phyloP scores from a whole-genome alignment of 768 basidiomycete genomes.

The Termitomyces sp. region DNA sequence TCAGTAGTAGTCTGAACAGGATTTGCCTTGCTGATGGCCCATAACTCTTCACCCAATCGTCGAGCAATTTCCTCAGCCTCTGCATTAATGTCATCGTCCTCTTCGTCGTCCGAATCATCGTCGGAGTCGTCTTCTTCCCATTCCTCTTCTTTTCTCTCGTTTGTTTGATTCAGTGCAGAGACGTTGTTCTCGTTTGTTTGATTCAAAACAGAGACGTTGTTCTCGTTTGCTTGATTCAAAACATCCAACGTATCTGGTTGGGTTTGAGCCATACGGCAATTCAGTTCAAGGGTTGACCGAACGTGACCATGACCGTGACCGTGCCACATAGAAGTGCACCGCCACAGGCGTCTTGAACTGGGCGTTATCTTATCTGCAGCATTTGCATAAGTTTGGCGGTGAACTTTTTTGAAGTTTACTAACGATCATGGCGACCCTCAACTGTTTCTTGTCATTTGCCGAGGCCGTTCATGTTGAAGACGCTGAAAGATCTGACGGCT shows the following conservation, averaged over 20 bases:
- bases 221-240: constrained; percentile 4
- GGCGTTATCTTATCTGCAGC: constrained; percentile 22
- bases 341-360: constrained; percentile 10
- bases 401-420: constrained; percentile 8
- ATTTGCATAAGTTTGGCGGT: constrained; percentile 26
- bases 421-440: constrained; percentile 5
- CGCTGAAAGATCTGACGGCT: constrained; percentile 81
- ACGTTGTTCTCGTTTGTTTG: no score
- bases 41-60: constrained; percentile 68
- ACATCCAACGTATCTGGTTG: constrained; percentile 1
- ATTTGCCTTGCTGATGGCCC: constrained; percentile 66
- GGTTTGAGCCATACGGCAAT: constrained; percentile 1
- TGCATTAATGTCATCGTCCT: constrained; percentile 57
- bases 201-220: no score
- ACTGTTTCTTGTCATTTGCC: constrained; percentile 2
- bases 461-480: constrained; percentile 43
- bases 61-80: constrained; percentile 73
- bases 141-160: constrained; percentile 25
- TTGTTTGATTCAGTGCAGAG: no score
- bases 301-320: not conserved
- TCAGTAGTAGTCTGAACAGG: constrained; percentile 25
- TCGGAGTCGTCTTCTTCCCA: constrained; percentile 39
- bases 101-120: constrained; percentile 42
- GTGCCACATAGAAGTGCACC: constrained; percentile 3
- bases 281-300: not conserved